Conservation (phyloP, 257 asterid species). For the Penstemon newberryi region DNA sequence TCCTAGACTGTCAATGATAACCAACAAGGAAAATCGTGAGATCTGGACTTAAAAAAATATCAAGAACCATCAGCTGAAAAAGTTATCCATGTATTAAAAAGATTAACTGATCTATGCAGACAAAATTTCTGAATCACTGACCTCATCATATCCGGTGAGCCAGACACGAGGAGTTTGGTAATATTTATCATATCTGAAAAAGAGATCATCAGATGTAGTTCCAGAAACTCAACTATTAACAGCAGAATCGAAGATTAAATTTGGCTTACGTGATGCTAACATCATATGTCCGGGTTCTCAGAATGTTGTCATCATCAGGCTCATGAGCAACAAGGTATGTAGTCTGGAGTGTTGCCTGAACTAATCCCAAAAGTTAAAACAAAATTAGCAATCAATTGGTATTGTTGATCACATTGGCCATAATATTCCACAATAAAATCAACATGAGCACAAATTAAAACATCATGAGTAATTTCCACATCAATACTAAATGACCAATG, state of each 20-base stretch:
- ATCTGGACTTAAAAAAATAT: conserved; percentile 13
- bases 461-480: too few relatives aligned
- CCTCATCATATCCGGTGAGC: conserved; percentile 99
- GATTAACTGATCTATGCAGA: neutral
- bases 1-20: conserved; percentile 75
- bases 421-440: too few relatives aligned
- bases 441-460: too few relatives aligned
- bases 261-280: conserved; percentile 91
- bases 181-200: conserved; percentile 86
- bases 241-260: conserved; percentile 17
- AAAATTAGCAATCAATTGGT: too few relatives aligned
- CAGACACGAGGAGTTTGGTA: conserved; percentile 99
- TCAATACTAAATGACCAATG: too few relatives aligned
- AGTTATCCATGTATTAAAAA: neutral
- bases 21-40: conserved; percentile 11
- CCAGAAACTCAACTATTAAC: conserved; percentile 16
- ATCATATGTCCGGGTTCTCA: conserved; percentile 93
- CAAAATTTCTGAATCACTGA: conserved; percentile 30
- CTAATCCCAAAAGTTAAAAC: neutral
- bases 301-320: conserved; percentile 93
- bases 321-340: conserved; percentile 81
- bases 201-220: conserved; percentile 25
- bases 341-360: conserved; percentile 79
- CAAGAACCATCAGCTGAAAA: conserved; percentile 11
- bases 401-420: too few relatives aligned